A percentile compares a stretch with the other conserved stretches of the same genome.
phyloP scores from a whole-genome alignment of 441 rosid genomes.

The Kokia cookei region DNA sequence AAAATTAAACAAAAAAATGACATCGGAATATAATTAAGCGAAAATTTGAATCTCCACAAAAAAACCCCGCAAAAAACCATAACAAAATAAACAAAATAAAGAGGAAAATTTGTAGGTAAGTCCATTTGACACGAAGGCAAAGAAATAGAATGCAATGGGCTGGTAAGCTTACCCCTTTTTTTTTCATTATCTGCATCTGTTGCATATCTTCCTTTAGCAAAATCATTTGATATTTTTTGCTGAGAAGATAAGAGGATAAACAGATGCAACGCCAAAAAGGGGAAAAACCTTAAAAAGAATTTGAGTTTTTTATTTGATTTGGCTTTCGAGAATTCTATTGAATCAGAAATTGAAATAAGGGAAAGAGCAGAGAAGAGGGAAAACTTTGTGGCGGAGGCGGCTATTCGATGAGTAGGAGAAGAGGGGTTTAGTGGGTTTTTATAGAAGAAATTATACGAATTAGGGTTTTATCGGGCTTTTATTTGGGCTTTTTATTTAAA shows the following conservation, averaged over 20 bases:
- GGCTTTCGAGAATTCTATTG: not conserved
- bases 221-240: not conserved
- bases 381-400: not conserved
- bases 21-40: conserved; percentile 62
- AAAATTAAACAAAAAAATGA: not conserved
- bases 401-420: not conserved
- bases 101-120: conserved; percentile 19
- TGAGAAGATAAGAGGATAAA: conserved; percentile 29
- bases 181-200: conserved; percentile 33
- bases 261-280: not conserved
- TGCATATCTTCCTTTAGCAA: conserved; percentile 34
- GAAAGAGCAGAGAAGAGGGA: not conserved
- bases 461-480: not conserved
- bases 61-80: no score
- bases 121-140: conserved; percentile 59
- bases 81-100: not conserved
- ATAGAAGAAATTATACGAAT: not conserved
- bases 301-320: no score
- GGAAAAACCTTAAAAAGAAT: no score
- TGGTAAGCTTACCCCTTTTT: conserved; percentile 42
- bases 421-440: no score
- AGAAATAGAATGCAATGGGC: conserved; percentile 36
- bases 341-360: no score
- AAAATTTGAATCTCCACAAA: conserved; percentile 32
- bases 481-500: not conserved